Evolutionary conservation across 768 basidiomycete genomes (phyloP).

Genomic region (Tylopilus intermedius): DNA sequence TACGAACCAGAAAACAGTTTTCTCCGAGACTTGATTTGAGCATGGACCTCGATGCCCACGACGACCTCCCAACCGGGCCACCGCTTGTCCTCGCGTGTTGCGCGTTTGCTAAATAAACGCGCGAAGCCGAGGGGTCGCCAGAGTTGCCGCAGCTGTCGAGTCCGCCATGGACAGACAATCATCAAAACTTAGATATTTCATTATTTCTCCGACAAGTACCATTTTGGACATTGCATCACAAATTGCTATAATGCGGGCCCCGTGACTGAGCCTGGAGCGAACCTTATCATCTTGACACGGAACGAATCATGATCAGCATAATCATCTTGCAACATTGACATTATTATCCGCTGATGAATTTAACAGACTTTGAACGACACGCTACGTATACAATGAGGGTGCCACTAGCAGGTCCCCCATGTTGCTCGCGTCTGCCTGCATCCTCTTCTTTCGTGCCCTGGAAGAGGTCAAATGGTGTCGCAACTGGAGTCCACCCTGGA

Average conservation of each 20-base stretch:
- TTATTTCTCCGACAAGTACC: neutral
- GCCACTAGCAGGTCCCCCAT: neutral
- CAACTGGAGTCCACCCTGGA: conserved; percentile 12
- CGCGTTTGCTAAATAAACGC: conserved; percentile 5
- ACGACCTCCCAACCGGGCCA: conserved; percentile 90
- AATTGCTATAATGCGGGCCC: too few relatives aligned
- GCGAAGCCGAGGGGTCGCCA: conserved; percentile 5
- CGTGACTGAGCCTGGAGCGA: too few relatives aligned
- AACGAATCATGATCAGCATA: too few relatives aligned
- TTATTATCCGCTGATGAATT: neutral
- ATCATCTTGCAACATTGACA: neutral
- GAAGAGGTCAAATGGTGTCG: neutral
- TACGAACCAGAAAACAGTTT: conserved; percentile 83
- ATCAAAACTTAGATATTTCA: conserved; percentile 14
- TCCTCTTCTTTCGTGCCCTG: neutral
- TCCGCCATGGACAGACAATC: conserved; percentile 18
- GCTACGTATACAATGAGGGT: neutral
- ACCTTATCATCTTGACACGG: too few relatives aligned
- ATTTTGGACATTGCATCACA: too few relatives aligned
- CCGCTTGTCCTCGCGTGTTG: conserved; percentile 28
- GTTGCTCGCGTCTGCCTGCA: too few relatives aligned
- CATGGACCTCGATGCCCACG: conserved; percentile 93
- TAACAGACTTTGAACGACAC: neutral
- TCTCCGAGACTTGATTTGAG: conserved; percentile 79
- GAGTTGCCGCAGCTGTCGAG: conserved; percentile 13